Base-by-base conservation (phyloP, 1,284 basidiomycete genomes). In the Tilletia horrida region DNA sequence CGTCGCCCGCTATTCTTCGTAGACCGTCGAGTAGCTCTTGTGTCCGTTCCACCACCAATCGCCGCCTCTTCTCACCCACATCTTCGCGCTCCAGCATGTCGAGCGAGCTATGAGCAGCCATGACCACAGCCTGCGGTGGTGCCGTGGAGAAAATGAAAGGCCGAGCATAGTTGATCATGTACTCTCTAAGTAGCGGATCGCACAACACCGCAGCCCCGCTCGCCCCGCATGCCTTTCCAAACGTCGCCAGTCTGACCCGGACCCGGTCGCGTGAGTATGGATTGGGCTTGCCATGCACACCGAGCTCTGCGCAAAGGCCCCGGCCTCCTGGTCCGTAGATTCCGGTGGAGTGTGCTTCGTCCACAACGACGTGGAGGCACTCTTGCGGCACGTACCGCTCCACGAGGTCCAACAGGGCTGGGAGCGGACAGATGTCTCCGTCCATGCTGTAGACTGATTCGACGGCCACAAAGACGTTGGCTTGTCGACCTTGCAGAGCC, bases 391-490 rank as follows among this genome's bases (percentile, higher is more conserved):
- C 85, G 27, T 86, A 73, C 27, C 85, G 82, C 45, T 90, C 88
- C 47, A 90, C 76, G 2, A 85, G 75, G 16, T 86, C 84, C 16
- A 88, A 85, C 66, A 96, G 88, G 43, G 87, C 85, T 6, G 71
- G 70, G 16, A 97, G 84, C 0, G 92, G 92, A 1, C 91, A 87
- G 68, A 94, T 86, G 61, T 93, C 94, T 18, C 94, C 94, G 76
- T 97, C 94, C 94, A 97, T 97, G 69, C 90, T 92, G 79, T 97
- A 97, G 66, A 97, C 83, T 52, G 88, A 88, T 84, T 97, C 94
- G 18, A 96, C 87, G 0, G 91, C 89, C n/a, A 97, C 62, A 69
- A 81, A 81, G 35, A 81, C 69, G 50, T 81, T 81, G 14, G 23
- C 7, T 27, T 59, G 55, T 25, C 50, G 48, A 11, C 63, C 2